Base-by-base conservation (phyloP, 129 eudicot species). In the Apium graveolens region DNA sequence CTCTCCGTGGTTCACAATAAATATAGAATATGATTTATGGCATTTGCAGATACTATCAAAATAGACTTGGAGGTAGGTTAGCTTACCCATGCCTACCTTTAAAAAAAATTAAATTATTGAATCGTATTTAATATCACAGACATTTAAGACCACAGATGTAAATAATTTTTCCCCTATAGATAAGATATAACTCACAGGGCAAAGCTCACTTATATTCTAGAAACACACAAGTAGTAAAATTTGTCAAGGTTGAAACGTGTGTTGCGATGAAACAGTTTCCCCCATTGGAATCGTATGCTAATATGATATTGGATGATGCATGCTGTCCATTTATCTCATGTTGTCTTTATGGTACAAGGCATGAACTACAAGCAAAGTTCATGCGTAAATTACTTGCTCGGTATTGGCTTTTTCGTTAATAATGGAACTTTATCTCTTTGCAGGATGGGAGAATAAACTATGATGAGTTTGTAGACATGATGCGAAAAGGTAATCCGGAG, bases 391-490 rank as follows among this genome's bases (percentile, higher is more conserved):
- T 24, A 63, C 24, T 21, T 51, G 42, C 27, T 44, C 7, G 7
- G 72, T 21, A 14, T 38, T 53, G 9, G 49, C 5, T 49, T 14
- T 55, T 55, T 79, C 16, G 21, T 71, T 3, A 71, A 4, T 62
- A n/a, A 53, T 75, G 39, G 13, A 26, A 32, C 24, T 77, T 20
- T 4, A 72, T 72, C 69, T 65, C 11, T 55, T 70, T 87, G 91
- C 89, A 93, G 98, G 98, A 93, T 81, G 98, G 98, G 65, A 83
- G 88, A 83, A 93, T 93, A 75, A 89, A 91, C 77, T 93, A 93
- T 70, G 97, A 93, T 8, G 98, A 93, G 84, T 93, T 93, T 83
- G 97, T 84, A 44, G 96, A 91, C 73, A 93, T 93, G 98, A 93
- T 93, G 98, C 90, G 86, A 81, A 93, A 91, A 86, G 97, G 97